phyloP scores from a whole-genome alignment of 306 rosid species.

The Prunus dulcis region DNA sequence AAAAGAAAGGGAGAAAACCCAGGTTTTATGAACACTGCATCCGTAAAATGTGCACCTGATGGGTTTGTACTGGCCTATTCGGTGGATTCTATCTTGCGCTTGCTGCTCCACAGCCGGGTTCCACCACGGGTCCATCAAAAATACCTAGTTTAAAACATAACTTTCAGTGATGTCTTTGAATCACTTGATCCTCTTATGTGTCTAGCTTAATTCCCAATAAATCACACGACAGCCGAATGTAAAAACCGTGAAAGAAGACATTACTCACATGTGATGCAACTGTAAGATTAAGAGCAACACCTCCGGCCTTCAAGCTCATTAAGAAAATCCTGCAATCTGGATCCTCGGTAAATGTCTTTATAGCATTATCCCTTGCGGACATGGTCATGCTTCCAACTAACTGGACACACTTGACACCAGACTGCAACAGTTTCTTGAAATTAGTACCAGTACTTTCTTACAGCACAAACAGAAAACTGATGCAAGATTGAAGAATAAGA shows the following conservation, averaged over 20 bases:
- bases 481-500: not conserved
- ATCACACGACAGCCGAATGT: not conserved
- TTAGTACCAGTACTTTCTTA: constrained; percentile 13
- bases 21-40: not conserved
- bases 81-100: constrained; percentile 93
- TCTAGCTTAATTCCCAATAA: not conserved
- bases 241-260: not conserved
- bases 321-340: constrained; percentile 90
- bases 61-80: constrained; percentile 93
- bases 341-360: constrained; percentile 67
- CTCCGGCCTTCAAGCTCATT: constrained; percentile 98
- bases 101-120: constrained; percentile 95
- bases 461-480: not conserved
- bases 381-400: constrained; percentile 82
- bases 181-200: not conserved
- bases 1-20: not conserved
- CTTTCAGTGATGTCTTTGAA: not conserved
- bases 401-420: constrained; percentile 77
- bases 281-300: constrained; percentile 91
- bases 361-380: constrained; percentile 70
- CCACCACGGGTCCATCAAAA: constrained; percentile 99
- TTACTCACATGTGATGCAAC: constrained; percentile 81
- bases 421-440: constrained; percentile 48
- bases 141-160: constrained; percentile 48
- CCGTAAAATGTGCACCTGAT: constrained; percentile 53